Evolutionary conservation across 257 asterid genomes (phyloP), one percentile per base, ranked within the genome.

Genomic region (Dorcoceras hygrometricum): DNA sequence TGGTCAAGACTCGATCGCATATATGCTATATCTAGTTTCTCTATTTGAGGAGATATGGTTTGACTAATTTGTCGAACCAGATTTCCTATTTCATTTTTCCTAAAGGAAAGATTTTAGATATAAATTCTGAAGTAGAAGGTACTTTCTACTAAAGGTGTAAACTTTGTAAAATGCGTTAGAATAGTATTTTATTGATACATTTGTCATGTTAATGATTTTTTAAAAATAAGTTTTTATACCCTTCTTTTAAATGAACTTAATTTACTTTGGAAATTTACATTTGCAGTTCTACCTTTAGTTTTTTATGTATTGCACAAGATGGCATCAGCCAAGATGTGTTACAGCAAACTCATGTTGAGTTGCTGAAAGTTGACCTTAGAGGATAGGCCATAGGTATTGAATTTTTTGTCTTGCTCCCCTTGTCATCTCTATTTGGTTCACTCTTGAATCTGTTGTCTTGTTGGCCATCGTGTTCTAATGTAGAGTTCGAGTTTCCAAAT

Each of bases 401-500:
- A 7, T 46, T 46, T 4, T 46, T 8, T 46, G 20, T 4, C 22
- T 4, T 46, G 20, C 19, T 26, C 39, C 2, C 26, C 28, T 11
- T 26, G 10, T 34, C 3, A 34, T 18, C 39, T 58, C 31, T 58
- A 22, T 58, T 6, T 58, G 1, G 63, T 12, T 58, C 20, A 26
- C 31, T 23, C 4, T 50, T 20, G 31, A 43, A 34, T 27, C 63
- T 43, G 26, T 29, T 59, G 6, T 57, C 25, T 28, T 60, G 39
- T 25, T 48, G 18, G 10, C 18, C 34, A 6, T 57, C 22, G 57
- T 28, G 10, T 7, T 72, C 56, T 27, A 12, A 64, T 23, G 24
- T 74, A 20, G 48, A 23, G 57, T 27, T 71, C 43, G 56, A 59
- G 68, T 57, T 29, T 27, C 55, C 22, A 57, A 31, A 50, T 51